Conservation (phyloP, 1,139 yeast genomes). For the Scheffersomyces titani region DNA sequence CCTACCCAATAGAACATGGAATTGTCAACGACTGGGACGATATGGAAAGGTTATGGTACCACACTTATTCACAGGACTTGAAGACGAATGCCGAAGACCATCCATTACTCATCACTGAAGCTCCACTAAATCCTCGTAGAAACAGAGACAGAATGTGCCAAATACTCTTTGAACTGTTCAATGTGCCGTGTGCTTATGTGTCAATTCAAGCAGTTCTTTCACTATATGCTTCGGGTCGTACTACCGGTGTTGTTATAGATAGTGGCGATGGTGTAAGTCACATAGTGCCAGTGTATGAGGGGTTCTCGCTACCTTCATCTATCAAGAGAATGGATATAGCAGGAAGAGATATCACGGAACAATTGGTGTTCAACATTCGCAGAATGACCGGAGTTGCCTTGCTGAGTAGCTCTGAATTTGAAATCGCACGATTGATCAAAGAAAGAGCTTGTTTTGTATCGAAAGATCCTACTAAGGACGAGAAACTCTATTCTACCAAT, state of each 20-base stretch:
- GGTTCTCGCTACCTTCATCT: slow-evolving; percentile 75
- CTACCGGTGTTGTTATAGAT: slow-evolving; percentile 88
- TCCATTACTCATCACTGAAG: slow-evolving; percentile 79
- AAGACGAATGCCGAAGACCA: slow-evolving; percentile 53
- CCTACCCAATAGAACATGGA: slow-evolving; percentile 82
- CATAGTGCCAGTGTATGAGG: slow-evolving; percentile 87
- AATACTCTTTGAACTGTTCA: slow-evolving; percentile 78
- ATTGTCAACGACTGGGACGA: slow-evolving; percentile 84
- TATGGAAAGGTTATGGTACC: slow-evolving; percentile 76
- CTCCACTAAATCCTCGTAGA: slow-evolving; percentile 75
- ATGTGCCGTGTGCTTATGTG: slow-evolving; percentile 83
- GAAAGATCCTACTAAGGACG: slow-evolving; percentile 68
- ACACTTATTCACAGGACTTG: slow-evolving; percentile 60
- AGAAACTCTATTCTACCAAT: slow-evolving; percentile 49
- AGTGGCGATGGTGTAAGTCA: slow-evolving; percentile 92
- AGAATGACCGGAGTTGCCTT: slow-evolving; percentile 61
- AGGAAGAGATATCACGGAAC: slow-evolving; percentile 83
- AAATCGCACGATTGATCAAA: slow-evolving; percentile 75
- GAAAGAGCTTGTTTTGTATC: slow-evolving; percentile 75
- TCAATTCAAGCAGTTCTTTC: slow-evolving; percentile 84
- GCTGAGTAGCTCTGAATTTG: slow-evolving; percentile 74
- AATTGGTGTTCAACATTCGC: slow-evolving; percentile 66
- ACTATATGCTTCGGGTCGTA: slow-evolving; percentile 83
- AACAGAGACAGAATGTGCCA: slow-evolving; percentile 79
- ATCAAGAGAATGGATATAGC: slow-evolving; percentile 79